Evolutionary conservation across 2,329 filamentous ascomycete species (phyloP).

Genomic region (Neonectria magnoliae): DNA sequence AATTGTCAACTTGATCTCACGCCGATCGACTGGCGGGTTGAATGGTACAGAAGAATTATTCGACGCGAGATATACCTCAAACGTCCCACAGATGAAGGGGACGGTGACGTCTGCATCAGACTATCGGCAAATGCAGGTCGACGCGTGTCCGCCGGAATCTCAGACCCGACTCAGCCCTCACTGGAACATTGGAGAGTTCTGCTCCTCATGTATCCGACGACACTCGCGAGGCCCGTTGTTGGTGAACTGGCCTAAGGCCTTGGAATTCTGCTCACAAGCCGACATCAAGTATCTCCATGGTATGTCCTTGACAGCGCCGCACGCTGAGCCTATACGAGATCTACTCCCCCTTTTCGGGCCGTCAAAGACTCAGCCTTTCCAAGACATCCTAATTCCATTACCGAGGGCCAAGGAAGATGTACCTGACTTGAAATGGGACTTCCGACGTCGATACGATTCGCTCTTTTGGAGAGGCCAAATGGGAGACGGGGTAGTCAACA

Average conservation of each 20-base stretch:
- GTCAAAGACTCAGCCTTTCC: constrained; percentile 76
- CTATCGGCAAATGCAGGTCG: constrained; percentile 55
- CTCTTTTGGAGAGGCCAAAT: constrained; percentile 82
- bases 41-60: constrained; percentile 7
- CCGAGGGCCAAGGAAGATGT: constrained; percentile 54
- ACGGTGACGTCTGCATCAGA: constrained; percentile 39
- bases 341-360: constrained; percentile 81
- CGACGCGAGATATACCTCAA: background rate
- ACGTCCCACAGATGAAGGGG: background rate
- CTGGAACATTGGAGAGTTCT: constrained; percentile 73
- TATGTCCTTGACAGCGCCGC: constrained; percentile 73
- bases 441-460: constrained; percentile 69
- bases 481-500: constrained; percentile 61
- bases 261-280: constrained; percentile 79
- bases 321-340: constrained; percentile 68
- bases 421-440: constrained; percentile 57
- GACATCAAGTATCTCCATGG: constrained; percentile 80
- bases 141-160: constrained; percentile 71
- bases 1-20: constrained; percentile 44
- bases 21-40: constrained; percentile 31
- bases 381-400: constrained; percentile 79
- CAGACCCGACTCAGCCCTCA: constrained; percentile 65
- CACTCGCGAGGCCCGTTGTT: constrained; percentile 76
- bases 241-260: constrained; percentile 70
- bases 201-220: constrained; percentile 67